phyloP scores from a whole-genome alignment of 805 yeast genomes.

The Teunomyces barrocoloradensis region DNA sequence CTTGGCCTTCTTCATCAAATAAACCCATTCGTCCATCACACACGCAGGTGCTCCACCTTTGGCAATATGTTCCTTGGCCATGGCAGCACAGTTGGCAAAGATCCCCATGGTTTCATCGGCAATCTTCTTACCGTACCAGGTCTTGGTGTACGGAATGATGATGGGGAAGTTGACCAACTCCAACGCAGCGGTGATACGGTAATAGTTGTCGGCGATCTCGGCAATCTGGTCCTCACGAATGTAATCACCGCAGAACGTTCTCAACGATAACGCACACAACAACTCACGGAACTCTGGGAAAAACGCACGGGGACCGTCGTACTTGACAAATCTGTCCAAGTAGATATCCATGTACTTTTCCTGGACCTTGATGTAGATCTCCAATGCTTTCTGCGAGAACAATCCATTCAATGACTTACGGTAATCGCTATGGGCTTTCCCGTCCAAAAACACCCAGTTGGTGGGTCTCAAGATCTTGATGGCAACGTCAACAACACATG shows the following conservation, averaged over 20 bases:
- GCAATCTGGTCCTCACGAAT: slow-evolving; percentile 90
- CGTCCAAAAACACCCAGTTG: slow-evolving; percentile 97
- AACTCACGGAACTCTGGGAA: slow-evolving; percentile 95
- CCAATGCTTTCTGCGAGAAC: slow-evolving; percentile 80
- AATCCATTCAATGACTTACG: slow-evolving; percentile 87
- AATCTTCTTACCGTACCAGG: slow-evolving; percentile 95
- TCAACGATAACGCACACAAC: slow-evolving; percentile 89
- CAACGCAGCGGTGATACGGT: slow-evolving; percentile 88
- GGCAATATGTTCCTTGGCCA: slow-evolving; percentile 77
- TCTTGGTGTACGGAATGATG: slow-evolving; percentile 90
- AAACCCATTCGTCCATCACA: slow-evolving; percentile 95
- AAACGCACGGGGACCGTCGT: slow-evolving; percentile 66
- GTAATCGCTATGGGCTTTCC: slow-evolving; percentile 92
- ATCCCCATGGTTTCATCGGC: slow-evolving; percentile 94
- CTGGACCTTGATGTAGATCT: slow-evolving; percentile 78
- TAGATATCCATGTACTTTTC: slow-evolving; percentile 84
- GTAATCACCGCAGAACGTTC: slow-evolving; percentile 94
- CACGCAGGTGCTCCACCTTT: slow-evolving; percentile 78
- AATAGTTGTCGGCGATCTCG: slow-evolving; percentile 88
- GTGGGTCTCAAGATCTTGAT: slow-evolving; percentile 89
- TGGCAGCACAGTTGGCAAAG: slow-evolving; percentile 83
- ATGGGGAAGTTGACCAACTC: slow-evolving; percentile 98
- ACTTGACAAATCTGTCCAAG: slow-evolving; percentile 62
- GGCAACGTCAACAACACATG: slow-evolving; percentile 98
- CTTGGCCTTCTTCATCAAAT: slow-evolving; percentile 74